phyloP scores from a whole-genome alignment of 305 asterid species.

The Stenogyne calaminthoides region DNA sequence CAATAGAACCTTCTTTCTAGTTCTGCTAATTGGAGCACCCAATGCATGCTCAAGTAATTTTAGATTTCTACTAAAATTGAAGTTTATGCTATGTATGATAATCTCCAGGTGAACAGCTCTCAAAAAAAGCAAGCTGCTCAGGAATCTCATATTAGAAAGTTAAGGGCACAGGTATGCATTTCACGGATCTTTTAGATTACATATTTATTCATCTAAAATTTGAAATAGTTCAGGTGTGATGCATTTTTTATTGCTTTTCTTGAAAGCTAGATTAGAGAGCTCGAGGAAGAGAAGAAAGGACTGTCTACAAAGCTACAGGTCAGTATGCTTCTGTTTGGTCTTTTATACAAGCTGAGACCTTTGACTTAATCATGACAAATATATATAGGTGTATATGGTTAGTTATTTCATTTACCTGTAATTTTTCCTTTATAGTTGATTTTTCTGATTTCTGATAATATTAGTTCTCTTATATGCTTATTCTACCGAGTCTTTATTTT shows the following conservation, averaged over 20 bases:
- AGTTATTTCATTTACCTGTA: not conserved
- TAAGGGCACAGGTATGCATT: slow-evolving; percentile 83
- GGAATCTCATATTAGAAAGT: slow-evolving; percentile 83
- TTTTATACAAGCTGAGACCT: slow-evolving; percentile 8
- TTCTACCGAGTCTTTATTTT: not conserved
- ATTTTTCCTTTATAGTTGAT: not conserved
- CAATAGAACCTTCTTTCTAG: not conserved
- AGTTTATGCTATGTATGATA: slow-evolving; percentile 28
- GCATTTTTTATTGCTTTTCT: slow-evolving; percentile 39
- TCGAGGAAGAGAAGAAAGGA: slow-evolving; percentile 95
- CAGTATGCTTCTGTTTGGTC: slow-evolving; percentile 19
- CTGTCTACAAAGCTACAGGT: slow-evolving; percentile 78
- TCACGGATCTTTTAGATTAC: slow-evolving; percentile 22
- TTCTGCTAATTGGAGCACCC: slow-evolving; percentile 17
- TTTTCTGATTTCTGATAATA: not conserved
- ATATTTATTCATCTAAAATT: not conserved
- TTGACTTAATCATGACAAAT: slow-evolving; percentile 19
- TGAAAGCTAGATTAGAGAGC: slow-evolving; percentile 92
- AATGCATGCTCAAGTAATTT: slow-evolving; percentile 21
- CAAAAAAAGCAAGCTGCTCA: slow-evolving; percentile 97
- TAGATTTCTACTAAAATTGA: slow-evolving; percentile 17
- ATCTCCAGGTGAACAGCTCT: slow-evolving; percentile 85
- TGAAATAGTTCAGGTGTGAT: slow-evolving; percentile 24
- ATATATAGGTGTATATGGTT: not conserved
- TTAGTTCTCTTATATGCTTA: slow-evolving; percentile 13